Percentiles rank a stretch among this genome's conserved stretches.
These are phyloP conservation scores for Lachnellula arida DNA, from an alignment of 2,329 filamentous ascomycete species.

Conservation along the genomic window DNA sequence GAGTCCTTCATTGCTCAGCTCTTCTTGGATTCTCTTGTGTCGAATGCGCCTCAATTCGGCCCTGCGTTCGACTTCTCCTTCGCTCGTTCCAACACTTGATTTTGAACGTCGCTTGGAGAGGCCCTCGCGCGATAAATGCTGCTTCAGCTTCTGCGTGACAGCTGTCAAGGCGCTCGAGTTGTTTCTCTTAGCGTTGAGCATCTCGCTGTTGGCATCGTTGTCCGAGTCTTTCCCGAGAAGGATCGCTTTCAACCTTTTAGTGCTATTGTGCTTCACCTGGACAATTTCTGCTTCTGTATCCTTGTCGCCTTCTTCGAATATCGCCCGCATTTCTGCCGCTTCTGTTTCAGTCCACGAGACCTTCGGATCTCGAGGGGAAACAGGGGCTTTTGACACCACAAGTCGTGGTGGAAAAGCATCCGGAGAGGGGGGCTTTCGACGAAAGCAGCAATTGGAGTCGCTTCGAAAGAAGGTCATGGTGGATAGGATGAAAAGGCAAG, in stretches of 20 bases:
- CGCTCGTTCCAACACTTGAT: conserved; percentile 41
- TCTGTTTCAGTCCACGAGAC: conserved; percentile 19
- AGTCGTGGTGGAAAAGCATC: conserved; percentile 25
- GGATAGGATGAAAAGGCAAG: not conserved
- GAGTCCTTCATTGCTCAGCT: conserved; percentile 45
- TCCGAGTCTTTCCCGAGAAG: conserved; percentile 15
- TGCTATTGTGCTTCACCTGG: conserved; percentile 5
- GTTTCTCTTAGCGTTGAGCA: conserved; percentile 37
- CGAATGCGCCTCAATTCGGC: conserved; percentile 53
- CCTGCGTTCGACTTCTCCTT: conserved; percentile 50
- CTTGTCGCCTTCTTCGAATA: conserved; percentile 21
- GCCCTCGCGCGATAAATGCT: conserved; percentile 43
- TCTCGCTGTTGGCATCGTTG: conserved; percentile 34
- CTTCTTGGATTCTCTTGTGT: conserved; percentile 53
- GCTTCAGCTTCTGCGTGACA: conserved; percentile 37
- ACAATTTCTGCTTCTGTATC: not conserved
- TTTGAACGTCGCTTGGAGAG: conserved; percentile 38
- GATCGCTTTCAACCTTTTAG: conserved; percentile 7
- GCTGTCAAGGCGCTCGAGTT: conserved; percentile 38
- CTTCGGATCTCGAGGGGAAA: not conserved
- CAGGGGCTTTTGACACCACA: conserved; percentile 10
- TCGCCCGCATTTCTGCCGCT: conserved; percentile 21
- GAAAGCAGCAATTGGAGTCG: not conserved
- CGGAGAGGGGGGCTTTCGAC: conserved; percentile 10
- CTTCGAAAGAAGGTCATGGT: not conserved